phyloP scores from a whole-genome alignment of 768 basidiomycete genomes.

The Clavaria fumosa region DNA sequence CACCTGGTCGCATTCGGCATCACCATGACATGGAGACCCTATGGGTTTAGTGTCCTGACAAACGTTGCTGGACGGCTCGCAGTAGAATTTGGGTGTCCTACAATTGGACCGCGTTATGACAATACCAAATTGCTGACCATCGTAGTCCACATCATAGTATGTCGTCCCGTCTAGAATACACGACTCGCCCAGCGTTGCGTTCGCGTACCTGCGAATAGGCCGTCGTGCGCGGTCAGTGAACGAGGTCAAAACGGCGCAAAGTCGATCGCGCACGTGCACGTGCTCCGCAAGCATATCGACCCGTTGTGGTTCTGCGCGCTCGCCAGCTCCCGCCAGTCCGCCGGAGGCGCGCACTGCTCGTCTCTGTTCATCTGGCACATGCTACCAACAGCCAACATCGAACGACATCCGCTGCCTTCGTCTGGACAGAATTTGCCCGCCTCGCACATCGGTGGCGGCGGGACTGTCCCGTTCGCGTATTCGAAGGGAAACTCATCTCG shows the following conservation, averaged over 20 bases:
- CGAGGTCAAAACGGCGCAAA: not conserved
- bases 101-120: conserved; percentile 48
- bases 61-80: conserved; percentile 27
- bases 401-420: conserved; percentile 41
- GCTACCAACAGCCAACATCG: conserved; percentile 25
- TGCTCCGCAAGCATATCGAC: conserved; percentile 39
- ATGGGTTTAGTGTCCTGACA: conserved; percentile 32
- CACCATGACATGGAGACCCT: conserved; percentile 29
- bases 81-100: conserved; percentile 34
- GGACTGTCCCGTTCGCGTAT: conserved; percentile 18
- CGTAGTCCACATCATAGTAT: conserved; percentile 31
- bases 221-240: too few species aligned
- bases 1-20: conserved; percentile 39
- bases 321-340: conserved; percentile 26
- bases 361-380: conserved; percentile 49
- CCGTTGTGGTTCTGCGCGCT: conserved; percentile 33
- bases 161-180: conserved; percentile 40
- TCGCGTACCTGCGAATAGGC: conserved; percentile 30
- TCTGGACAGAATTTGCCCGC: conserved; percentile 49
- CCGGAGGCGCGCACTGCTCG: conserved; percentile 32
- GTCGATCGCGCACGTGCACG: conserved; percentile 35
- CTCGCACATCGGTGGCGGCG: conserved; percentile 38
- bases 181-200: conserved; percentile 32
- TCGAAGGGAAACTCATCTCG: conserved; percentile 48
- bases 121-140: conserved; percentile 27